Evolutionary conservation across 148 eudicot species (phyloP), one percentile per base, ranked within the genome.

Genomic region (Camellia sinensis): DNA sequence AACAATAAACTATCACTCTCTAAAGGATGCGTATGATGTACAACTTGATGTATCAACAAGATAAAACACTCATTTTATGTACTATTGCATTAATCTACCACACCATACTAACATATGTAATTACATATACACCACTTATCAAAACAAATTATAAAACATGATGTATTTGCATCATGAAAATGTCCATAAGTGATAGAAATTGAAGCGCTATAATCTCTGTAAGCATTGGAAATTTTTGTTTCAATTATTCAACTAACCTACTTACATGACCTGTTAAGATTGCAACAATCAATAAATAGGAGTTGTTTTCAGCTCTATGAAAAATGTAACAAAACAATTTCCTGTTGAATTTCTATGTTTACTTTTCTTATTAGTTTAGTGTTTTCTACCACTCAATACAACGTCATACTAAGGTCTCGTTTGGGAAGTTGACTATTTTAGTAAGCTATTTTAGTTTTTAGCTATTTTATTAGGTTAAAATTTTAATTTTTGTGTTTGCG

Each of bases 161-260:
- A 29, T 29, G 37, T 29, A 29, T 46, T 18, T 18, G 74, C 57
- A 48, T n/a, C 29, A 37, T 53, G 44, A 11, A 72, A 45, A 4
- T 18, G 74, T 19, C 14, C 9, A 22, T 5, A 19, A 62, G 19
- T 5, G 52, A 69, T 17, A 45, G 6, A 72, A 52, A 45, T 17
- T 21, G 18, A 19, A 50, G 53, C 7, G 11, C 21, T 4, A 10
- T 9, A 19, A 46, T 11, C 37, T 46, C 48, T 3, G 1, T 2
- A 18, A n/a, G 15, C 14, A 6, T 37, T 3, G 0, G 46, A 41
- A 1, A 40, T n/a, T 18, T 45, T 46, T 46, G 7, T 45, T 17
- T 70, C 22, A 70, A 70, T 45, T 70, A 46, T 70, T 45, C 74
- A 70, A 45, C 6, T 43, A 69, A 43, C 52, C 46, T 44, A 64